Percentiles rank a stretch among this genome's conserved stretches.
Conservation (phyloP, 2,329 filamentous ascomycete species). For the Clarireedia hainanense region DNA sequence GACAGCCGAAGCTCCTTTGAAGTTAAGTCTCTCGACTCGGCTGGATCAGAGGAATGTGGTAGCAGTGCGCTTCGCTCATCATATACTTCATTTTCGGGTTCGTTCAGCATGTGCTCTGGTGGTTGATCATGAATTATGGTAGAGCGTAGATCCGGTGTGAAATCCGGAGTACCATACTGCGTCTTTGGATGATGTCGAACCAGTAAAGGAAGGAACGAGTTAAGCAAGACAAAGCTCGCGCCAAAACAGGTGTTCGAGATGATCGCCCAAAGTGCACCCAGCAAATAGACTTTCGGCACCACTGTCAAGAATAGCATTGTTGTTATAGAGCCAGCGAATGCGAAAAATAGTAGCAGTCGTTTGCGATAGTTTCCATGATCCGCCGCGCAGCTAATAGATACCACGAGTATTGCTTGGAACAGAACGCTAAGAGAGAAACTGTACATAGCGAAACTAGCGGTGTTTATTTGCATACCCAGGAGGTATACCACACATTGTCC, state of each 20-base stretch:
- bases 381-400: slow-evolving; percentile 92
- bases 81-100: slow-evolving; percentile 18
- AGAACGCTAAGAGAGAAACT: slow-evolving; percentile 91
- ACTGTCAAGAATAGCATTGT: slow-evolving; percentile 88
- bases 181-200: slow-evolving; percentile 67
- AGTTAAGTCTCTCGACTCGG: slow-evolving; percentile 37
- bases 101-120: slow-evolving; percentile 7
- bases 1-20: slow-evolving; percentile 69
- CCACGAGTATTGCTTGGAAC: slow-evolving; percentile 80
- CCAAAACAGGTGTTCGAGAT: slow-evolving; percentile 91
- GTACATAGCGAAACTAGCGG: slow-evolving; percentile 96
- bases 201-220: slow-evolving; percentile 87
- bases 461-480: slow-evolving; percentile 82
- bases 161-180: slow-evolving; percentile 22
- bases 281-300: slow-evolving; percentile 63
- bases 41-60: slow-evolving; percentile 13
- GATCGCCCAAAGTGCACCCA: slow-evolving; percentile 79
- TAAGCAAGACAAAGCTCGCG: slow-evolving; percentile 88
- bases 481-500: slow-evolving; percentile 77
- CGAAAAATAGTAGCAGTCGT: slow-evolving; percentile 77
- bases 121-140: slow-evolving; percentile 16
- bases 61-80: slow-evolving; percentile 44
- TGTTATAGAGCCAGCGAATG: slow-evolving; percentile 67
- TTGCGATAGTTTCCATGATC: slow-evolving; percentile 93
- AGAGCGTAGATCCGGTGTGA: slow-evolving; percentile 21